Base-by-base conservation (phyloP, 257 asterid genomes). In the Forsythia suspensa region DNA sequence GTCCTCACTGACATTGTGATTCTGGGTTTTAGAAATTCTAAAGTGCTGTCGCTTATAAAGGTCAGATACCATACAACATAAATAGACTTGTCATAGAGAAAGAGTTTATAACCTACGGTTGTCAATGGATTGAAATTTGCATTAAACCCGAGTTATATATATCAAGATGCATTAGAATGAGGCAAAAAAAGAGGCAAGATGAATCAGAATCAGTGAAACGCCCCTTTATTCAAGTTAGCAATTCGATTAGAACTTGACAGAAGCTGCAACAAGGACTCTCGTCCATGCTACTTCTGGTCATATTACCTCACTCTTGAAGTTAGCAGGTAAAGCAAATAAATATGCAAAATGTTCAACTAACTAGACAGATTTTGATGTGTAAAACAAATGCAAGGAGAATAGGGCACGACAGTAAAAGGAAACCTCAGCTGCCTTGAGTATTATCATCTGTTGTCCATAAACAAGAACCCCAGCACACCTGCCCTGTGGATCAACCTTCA, bases 351-450 rank as follows among this genome's bases (percentile, higher is more conserved):
- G 72, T 75, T 37, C 38, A 37, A 5, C 38, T 66, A 46, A 71
- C 55, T 57, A 51, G 34, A n/a, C 38, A 81, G 63, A 29, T 42
- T 8, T 46, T 74, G 51, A 40, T 77, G 34, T 72, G 18, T 34
- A 16, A 51, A 29, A 75, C 36, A 73, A 34, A 70, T 43, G 52
- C 13, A 75, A 84, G 70, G 48, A 59, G 68, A 57, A 24, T 73
- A 46, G 74, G 78, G 76, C 41, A 76, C 59, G 79, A 72, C 69
- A 63, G 80, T 76, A 78, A 78, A 73, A 74, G 71, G 38, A 65
- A 80, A 93, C 99, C 99, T 91, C 98, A 59, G 99, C 93, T 82
- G 98, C 92, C 93, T 96, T 93, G 87, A 96, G 98, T 81, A 94
- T 82, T 77, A 90, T 88, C 98, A 96, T 93, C 85, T 96, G 99